Evolutionary conservation across 2,329 filamentous ascomycete genomes (phyloP).

Genomic region (Pseudogymnoascus sp.): DNA sequence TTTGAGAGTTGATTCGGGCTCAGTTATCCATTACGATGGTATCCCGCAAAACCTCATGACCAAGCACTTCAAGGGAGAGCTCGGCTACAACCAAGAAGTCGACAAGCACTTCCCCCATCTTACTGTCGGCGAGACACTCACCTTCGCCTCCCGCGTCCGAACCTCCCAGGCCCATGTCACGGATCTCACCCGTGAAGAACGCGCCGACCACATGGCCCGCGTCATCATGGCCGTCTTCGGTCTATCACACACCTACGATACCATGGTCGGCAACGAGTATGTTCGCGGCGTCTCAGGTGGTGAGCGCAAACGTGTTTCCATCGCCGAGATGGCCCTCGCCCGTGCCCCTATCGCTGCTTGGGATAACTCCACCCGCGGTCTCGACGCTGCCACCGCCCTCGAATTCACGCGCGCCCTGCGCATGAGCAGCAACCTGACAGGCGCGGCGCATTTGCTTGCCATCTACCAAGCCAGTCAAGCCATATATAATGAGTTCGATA

Average conservation of each 20-base stretch:
- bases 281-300: constrained; percentile 64
- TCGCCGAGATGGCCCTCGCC: constrained; percentile 63
- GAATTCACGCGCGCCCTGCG: constrained; percentile 65
- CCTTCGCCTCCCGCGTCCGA: constrained; percentile 63
- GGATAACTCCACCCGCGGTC: constrained; percentile 49
- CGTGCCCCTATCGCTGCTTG: constrained; percentile 38
- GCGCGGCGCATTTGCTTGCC: constrained; percentile 58
- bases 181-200: constrained; percentile 50
- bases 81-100: constrained; percentile 69
- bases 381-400: constrained; percentile 67
- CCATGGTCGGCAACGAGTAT: constrained; percentile 69
- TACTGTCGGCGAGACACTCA: constrained; percentile 66
- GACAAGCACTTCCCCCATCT: constrained; percentile 72
- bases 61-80: constrained; percentile 55
- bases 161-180: constrained; percentile 55
- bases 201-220: constrained; percentile 35
- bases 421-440: constrained; percentile 55
- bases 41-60: constrained; percentile 43
- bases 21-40: constrained; percentile 56
- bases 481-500: constrained; percentile 65
- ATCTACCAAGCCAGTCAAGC: constrained; percentile 67
- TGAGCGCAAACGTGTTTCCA: constrained; percentile 72
- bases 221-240: constrained; percentile 67
- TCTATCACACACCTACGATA: constrained; percentile 63
- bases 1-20: constrained; percentile 43